Evolutionary conservation across 2,329 filamentous ascomycete species (phyloP), one percentile per base, ranked within the genome.

Genomic region (Phaeoacremonium minimum): DNA sequence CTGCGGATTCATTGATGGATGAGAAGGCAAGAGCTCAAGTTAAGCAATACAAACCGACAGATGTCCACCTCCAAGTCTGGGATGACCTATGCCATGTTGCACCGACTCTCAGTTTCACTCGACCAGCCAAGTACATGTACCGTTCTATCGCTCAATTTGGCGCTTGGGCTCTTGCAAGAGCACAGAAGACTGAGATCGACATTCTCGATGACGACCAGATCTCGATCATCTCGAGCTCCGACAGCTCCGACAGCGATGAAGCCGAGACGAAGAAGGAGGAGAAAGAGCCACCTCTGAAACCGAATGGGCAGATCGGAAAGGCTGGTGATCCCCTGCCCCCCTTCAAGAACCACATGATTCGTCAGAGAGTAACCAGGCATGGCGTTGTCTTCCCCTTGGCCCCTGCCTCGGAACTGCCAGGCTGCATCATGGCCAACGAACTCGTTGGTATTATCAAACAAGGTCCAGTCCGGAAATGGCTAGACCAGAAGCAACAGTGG

Each of bases 51-150:
- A 78, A 80, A 39, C 87, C 89, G 0, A 98, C 93, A 0, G 79
- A 95, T 49, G 91, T 97, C 1, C 89, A 96, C 55, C 72, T 98
- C 3, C 93, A 97, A 56, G 83, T 97, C 2, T 97, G 91, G 90
- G 91, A 97, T 40, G 86, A 95, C 50, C 67, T 97, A 4, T 97
- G 93, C 51, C 91, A 97, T 55, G 90, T 95, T 6, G 83, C 85
- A 1, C 87, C 91, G 1, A 96, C 90, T 0, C 71, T 97, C n/a
- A 95, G 87, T 50, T 97, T 95, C 57, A 97, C 91, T 0, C 77
- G 83, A n/a, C 93, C 93, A 1, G 93, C 91, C 31, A 97, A 97
- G 58, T 86, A 85, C 63, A 96, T 97, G 89, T 97, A 88, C 57
- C 78, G 91, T 32, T 87, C 87, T 2, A 80, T 96, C 35, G 86